Percentiles rank a stretch among this genome's conserved stretches.
Evolutionary conservation across 2,329 filamentous ascomycete genomes (phyloP).

Genomic region (Fusarium sp.): DNA sequence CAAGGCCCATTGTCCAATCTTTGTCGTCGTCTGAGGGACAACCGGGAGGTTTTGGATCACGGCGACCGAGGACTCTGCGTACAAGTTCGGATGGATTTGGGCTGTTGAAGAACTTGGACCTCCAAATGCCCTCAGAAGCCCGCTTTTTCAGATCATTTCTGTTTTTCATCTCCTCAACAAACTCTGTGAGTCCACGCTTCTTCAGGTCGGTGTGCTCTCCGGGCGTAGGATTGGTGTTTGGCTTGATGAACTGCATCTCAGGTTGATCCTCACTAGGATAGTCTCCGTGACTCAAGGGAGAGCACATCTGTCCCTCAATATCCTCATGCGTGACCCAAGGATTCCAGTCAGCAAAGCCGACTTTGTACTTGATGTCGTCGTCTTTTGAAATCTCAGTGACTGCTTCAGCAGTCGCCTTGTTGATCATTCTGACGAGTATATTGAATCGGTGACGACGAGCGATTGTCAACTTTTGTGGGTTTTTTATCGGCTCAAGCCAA

Average conservation of each 20-base stretch:
- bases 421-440: neutral
- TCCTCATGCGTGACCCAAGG: neutral
- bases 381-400: neutral
- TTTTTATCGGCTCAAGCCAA: neutral
- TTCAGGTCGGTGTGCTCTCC: fast-evolving
- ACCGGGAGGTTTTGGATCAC: neutral
- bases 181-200: fast-evolving
- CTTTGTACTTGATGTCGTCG: neutral
- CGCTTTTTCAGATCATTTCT: neutral
- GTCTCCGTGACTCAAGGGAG: neutral
- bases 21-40: neutral
- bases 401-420: neutral
- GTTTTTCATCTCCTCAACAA: fast-evolving
- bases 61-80: neutral
- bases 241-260: constrained; percentile 9
- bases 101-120: constrained; percentile 4
- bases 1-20: neutral
- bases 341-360: constrained; percentile 11
- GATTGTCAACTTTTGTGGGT: neutral
- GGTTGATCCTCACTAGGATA: neutral
- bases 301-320: neutral
- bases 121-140: neutral
- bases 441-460: neutral
- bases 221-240: fast-evolving
- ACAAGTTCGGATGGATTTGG: neutral